phyloP scores from a whole-genome alignment of 768 basidiomycete genomes.

The Amanita thiersii region DNA sequence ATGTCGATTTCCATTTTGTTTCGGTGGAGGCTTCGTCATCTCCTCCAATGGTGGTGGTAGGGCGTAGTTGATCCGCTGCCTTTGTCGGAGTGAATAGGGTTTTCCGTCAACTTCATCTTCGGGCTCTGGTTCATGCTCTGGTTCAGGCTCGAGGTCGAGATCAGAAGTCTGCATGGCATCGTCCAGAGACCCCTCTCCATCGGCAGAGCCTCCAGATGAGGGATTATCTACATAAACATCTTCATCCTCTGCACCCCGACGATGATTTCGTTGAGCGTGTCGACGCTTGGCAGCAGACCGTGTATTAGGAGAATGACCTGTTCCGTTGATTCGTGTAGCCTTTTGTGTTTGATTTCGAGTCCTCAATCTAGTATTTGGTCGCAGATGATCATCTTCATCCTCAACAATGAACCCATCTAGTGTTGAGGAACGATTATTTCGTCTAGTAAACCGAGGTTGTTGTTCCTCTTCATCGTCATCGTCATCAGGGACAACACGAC shows the following conservation, averaged over 20 bases:
- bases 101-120: slow-evolving; percentile 44
- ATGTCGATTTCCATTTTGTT: slow-evolving; percentile 21
- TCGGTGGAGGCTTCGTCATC: slow-evolving; percentile 38
- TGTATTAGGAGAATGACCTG: too few relatives aligned
- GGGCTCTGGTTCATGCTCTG: slow-evolving; percentile 36
- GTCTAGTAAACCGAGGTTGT: neutral
- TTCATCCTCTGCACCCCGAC: slow-evolving; percentile 26
- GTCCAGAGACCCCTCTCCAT: slow-evolving; percentile 53
- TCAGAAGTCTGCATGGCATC: slow-evolving; percentile 41
- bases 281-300: slow-evolving; percentile 14
- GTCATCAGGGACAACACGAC: slow-evolving; percentile 7
- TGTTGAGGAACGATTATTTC: neutral
- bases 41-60: slow-evolving; percentile 80
- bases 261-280: slow-evolving; percentile 19
- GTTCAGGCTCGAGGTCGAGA: slow-evolving; percentile 32
- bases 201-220: slow-evolving; percentile 40
- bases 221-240: slow-evolving; percentile 42
- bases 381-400: slow-evolving; percentile 7
- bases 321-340: slow-evolving; percentile 17
- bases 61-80: slow-evolving; percentile 69
- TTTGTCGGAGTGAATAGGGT: slow-evolving; percentile 59
- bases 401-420: slow-evolving; percentile 4
- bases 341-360: slow-evolving; percentile 11
- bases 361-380: slow-evolving; percentile 15
- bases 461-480: slow-evolving; percentile 5